These are phyloP conservation scores for Rubus parviflorus DNA, from an alignment of 306 rosid species.

Conservation along the genomic window DNA sequence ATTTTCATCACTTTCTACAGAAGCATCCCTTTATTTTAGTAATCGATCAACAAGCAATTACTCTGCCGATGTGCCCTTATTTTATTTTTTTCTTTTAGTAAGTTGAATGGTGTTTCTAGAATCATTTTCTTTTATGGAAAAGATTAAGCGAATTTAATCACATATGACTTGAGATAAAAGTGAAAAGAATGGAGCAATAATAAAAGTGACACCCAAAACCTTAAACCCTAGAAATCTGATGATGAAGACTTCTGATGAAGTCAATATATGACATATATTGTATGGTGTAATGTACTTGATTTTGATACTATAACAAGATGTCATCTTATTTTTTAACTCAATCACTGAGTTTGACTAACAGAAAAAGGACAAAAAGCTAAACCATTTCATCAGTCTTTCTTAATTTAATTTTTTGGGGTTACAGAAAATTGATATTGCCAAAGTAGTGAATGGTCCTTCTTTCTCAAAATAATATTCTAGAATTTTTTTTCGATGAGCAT, in stretches of 20 bases:
- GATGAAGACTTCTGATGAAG: background rate
- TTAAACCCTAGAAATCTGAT: background rate
- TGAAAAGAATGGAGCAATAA: background rate
- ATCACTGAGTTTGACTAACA: constrained; percentile 4
- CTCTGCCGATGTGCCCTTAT: background rate
- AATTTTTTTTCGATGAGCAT: background rate
- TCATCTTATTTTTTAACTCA: background rate
- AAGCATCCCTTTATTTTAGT: background rate
- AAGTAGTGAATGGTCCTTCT: background rate
- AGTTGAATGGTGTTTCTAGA: background rate
- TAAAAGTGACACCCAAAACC: background rate
- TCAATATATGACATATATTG: background rate
- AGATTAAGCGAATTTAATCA: background rate
- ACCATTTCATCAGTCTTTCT: background rate
- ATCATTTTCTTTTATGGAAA: background rate
- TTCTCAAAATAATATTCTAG: background rate
- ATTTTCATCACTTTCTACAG: constrained; percentile 2
- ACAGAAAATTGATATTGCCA: background rate
- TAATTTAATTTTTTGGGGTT: background rate
- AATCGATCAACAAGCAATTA: background rate
- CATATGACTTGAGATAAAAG: background rate
- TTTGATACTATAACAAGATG: background rate
- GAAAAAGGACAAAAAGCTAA: background rate
- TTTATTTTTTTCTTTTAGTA: too few relatives aligned
- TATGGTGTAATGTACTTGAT: background rate